Evolutionary conservation across 345 rosid species (phyloP).

Genomic region (Hibiscus syriacus): DNA sequence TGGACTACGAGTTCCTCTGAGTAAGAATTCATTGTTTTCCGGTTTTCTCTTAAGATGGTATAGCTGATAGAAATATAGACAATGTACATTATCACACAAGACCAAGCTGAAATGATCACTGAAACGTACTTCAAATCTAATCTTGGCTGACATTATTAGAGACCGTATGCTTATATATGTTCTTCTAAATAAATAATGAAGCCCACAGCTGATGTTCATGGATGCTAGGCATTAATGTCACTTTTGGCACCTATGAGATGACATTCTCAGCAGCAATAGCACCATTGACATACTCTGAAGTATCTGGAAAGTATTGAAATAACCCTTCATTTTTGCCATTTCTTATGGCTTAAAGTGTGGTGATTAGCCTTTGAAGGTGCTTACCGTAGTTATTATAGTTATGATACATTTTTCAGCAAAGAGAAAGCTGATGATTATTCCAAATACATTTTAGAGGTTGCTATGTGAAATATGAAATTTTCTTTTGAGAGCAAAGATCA

Average conservation of each 20-base stretch:
- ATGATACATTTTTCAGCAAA: background rate
- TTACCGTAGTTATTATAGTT: background rate
- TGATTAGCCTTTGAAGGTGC: background rate
- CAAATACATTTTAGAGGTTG: background rate
- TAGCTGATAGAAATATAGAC: background rate
- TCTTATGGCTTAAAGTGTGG: background rate
- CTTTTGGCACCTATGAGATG: background rate
- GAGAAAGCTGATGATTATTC: background rate
- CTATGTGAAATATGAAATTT: background rate
- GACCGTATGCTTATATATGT: background rate
- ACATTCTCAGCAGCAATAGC: background rate
- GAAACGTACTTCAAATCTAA: background rate
- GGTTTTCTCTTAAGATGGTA: background rate
- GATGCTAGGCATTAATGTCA: background rate
- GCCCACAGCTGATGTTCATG: background rate
- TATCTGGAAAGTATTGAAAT: background rate
- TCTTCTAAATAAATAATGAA: background rate
- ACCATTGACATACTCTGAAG: background rate
- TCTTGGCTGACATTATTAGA: background rate
- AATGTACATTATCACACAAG: background rate
- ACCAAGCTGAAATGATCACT: background rate
- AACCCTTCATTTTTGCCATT: background rate
- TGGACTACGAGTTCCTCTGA: slow-evolving; percentile 70
- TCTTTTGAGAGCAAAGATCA: background rate
- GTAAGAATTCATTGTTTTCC: slow-evolving; percentile 37